Evolutionary conservation across 208 protist species (phyloP).

Genomic region (Porcisia deanei): DNA sequence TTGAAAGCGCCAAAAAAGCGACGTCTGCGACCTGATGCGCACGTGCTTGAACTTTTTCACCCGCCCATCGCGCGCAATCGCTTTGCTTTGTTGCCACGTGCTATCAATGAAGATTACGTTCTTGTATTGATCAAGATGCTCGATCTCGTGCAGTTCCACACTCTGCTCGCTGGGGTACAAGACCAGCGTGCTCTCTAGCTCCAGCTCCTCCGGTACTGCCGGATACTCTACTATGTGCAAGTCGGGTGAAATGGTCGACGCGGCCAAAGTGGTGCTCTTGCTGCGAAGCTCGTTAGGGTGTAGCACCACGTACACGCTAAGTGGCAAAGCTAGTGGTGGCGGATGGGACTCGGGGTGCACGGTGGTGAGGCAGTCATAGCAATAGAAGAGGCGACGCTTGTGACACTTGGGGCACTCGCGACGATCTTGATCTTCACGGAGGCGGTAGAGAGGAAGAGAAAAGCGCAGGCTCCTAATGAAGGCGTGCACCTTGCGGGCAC

Average conservation of each 20-base stretch:
- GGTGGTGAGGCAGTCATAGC: constrained; percentile 89
- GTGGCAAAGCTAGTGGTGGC: constrained; percentile 63
- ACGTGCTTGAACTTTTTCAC: constrained; percentile 81
- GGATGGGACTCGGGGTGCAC: constrained; percentile 86
- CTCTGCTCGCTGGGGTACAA: constrained; percentile 86
- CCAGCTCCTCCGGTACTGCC: constrained; percentile 56
- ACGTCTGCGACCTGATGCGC: constrained; percentile 78
- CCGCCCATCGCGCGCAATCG: constrained; percentile 77
- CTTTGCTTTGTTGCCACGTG: constrained; percentile 94
- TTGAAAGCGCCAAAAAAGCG: constrained; percentile 95
- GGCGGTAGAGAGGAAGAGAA: constrained; percentile 58
- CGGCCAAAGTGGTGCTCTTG: constrained; percentile 94
- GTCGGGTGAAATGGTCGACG: constrained; percentile 87
- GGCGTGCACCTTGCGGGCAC: constrained; percentile 46
- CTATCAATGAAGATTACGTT: constrained; percentile 95
- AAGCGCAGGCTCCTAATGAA: constrained; percentile 80
- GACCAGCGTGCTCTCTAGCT: constrained; percentile 74
- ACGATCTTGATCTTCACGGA: constrained; percentile 67
- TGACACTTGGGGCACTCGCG: constrained; percentile 72
- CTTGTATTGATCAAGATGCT: constrained; percentile 68
- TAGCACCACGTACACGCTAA: constrained; percentile 89
- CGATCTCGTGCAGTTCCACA: constrained; percentile 66
- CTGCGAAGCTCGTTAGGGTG: constrained; percentile 86
- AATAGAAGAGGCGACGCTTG: constrained; percentile 83
- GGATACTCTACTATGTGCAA: constrained; percentile 83